phyloP scores from a whole-genome alignment of 2,329 filamentous ascomycete genomes.

The Penicillium vulpinum region DNA sequence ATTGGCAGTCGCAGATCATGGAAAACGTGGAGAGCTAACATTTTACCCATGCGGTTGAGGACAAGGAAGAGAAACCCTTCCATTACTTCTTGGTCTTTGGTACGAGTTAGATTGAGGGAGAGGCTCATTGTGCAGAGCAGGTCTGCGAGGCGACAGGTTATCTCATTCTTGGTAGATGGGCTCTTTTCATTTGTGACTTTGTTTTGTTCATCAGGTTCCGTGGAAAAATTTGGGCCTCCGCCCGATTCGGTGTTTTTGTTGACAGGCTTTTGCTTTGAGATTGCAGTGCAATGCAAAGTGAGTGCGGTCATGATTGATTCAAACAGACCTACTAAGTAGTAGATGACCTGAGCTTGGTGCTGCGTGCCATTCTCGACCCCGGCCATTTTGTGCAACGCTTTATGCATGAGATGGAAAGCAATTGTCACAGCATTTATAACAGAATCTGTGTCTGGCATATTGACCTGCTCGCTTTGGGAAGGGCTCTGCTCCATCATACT shows the following conservation, averaged over 20 bases:
- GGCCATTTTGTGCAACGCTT: slow-evolving; percentile 30
- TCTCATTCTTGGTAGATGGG: slow-evolving; percentile 13
- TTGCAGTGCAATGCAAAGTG: slow-evolving; percentile 25
- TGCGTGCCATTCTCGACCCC: slow-evolving; percentile 9
- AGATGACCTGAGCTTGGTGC: slow-evolving; percentile 29
- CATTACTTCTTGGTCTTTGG: slow-evolving; percentile 36
- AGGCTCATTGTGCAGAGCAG: slow-evolving; percentile 33
- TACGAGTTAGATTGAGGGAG: slow-evolving; percentile 27
- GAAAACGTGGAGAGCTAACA: slow-evolving; percentile 44
- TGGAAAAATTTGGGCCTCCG: background rate
- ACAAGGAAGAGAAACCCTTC: slow-evolving; percentile 45
- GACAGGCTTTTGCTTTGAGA: slow-evolving; percentile 8
- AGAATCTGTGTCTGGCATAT: slow-evolving; percentile 16
- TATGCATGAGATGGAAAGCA: slow-evolving; percentile 29
- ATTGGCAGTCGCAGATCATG: slow-evolving; percentile 32
- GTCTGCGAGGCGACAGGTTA: slow-evolving; percentile 23
- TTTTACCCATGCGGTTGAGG: slow-evolving; percentile 41
- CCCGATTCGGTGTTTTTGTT: background rate
- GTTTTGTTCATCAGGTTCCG: background rate
- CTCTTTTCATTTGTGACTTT: background rate
- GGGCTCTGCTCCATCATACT: slow-evolving; percentile 7
- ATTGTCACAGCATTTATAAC: slow-evolving; percentile 26
- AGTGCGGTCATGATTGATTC: slow-evolving; percentile 31
- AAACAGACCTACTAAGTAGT: slow-evolving; percentile 39
- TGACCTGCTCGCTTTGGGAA: background rate